These are phyloP conservation scores for Hymenoscyphus fraxineus DNA, from an alignment of 2,329 filamentous ascomycete genomes.

Conservation along the genomic window DNA sequence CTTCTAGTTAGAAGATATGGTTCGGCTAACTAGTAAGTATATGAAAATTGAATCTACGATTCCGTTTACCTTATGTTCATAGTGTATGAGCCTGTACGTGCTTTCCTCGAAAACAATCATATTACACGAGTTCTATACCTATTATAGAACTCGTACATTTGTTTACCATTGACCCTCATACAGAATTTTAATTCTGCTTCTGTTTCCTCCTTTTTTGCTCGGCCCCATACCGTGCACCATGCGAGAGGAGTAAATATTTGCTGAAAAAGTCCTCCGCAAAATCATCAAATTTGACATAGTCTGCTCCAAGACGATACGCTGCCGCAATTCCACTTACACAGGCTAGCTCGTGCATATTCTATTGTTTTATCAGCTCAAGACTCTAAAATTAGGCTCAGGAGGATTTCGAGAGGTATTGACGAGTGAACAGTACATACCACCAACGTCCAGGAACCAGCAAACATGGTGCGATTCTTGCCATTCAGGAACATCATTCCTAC, in stretches of 20 bases:
- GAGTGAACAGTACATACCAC: constrained; percentile 22
- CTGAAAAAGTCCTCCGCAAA: constrained; percentile 45
- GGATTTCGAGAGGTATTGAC: background rate
- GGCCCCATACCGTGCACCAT: constrained; percentile 39
- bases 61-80: too few relatives aligned
- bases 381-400: background rate
- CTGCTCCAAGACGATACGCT: constrained; percentile 63
- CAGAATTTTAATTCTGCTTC: constrained; percentile 18
- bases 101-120: too few relatives aligned
- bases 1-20: too few relatives aligned
- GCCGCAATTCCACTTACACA: constrained; percentile 68
- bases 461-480: constrained; percentile 54
- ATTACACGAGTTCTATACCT: too few relatives aligned
- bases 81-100: too few relatives aligned
- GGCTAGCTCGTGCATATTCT: constrained; percentile 68
- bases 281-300: constrained; percentile 58
- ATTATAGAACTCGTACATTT: too few relatives aligned
- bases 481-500: constrained; percentile 67
- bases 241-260: constrained; percentile 45
- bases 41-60: too few relatives aligned
- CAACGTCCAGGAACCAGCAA: constrained; percentile 31
- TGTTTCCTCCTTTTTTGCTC: constrained; percentile 30
- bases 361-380: constrained; percentile 23
- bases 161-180: too few relatives aligned
- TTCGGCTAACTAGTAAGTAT: too few relatives aligned